A percentile compares a stretch with the other conserved stretches of the same genome.
These are phyloP conservation scores for Populus davidiana DNA, from an alignment of 345 rosid species.

Conservation along the genomic window DNA sequence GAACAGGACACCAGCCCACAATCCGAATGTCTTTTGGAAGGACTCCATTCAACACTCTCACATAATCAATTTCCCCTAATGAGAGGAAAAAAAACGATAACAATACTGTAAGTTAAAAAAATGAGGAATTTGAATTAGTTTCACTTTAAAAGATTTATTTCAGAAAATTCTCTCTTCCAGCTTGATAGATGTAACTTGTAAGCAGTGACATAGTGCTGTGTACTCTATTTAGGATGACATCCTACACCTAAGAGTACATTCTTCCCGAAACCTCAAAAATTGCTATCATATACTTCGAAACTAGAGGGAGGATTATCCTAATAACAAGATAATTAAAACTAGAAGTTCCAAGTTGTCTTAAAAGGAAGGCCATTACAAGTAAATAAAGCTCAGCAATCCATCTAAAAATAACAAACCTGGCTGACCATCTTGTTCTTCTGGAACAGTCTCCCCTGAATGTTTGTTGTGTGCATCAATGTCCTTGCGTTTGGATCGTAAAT, in stretches of 20 bases:
- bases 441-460: conserved; percentile 13
- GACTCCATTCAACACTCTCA: conserved; percentile 76
- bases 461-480: conserved; percentile 26
- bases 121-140: not conserved
- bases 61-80: conserved; percentile 83
- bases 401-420: not conserved
- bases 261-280: not conserved
- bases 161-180: not conserved
- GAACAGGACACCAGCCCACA: conserved; percentile 87
- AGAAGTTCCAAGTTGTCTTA: not conserved
- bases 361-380: not conserved
- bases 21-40: conserved; percentile 88
- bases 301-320: not conserved
- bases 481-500: conserved; percentile 65
- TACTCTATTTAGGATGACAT: not conserved
- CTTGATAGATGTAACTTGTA: not conserved
- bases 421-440: conserved; percentile 38
- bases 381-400: not conserved
- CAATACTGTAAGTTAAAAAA: conserved; percentile 6
- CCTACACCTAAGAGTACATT: not conserved
- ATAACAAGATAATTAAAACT: not conserved
- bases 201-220: not conserved
- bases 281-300: not conserved
- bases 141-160: not conserved
- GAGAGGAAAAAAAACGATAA: conserved; percentile 23